Base-by-base conservation (phyloP, 208 protist genomes). In the Trypanosoma rangeli region DNA sequence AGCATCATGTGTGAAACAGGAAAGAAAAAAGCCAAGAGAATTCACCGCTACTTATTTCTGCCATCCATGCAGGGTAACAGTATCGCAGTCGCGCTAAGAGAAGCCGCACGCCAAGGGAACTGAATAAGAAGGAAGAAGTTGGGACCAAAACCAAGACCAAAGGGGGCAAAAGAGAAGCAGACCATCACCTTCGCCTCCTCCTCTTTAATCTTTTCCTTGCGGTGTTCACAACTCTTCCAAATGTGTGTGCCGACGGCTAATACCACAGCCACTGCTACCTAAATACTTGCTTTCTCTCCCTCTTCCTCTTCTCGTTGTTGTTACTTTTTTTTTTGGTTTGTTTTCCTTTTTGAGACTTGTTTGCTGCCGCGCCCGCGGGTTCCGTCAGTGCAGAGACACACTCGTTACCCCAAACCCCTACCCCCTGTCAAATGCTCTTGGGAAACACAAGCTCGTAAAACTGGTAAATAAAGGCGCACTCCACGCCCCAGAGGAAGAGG, bases 381-480 rank as follows among this genome's bases (percentile, higher is more conserved):
- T 1, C 49, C 55, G 15, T 33, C 31, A 12, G 31, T 20, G 55
- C 33, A 37, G 26, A 13, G 28, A 26, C 5, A 13, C 63, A 68
- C 42, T 48, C 20, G n/a, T 59, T 29, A 3, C 50, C 26, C 39
- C 54, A 65, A 70, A 18, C 46, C 10, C 26, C 63, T n/a, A 18
- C 46, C 31, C n/a, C 62, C 13, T 7, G 54, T 57, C 52, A 96
- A 72, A 97, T 95, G 71, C 83, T 90, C 70, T 89, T 90, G 56
- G 85, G 87, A 67, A 94, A 95, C 24, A 95, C 87, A 28, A 91
- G 71, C 74, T 95, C 89, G 69, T 94, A 95, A 68, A 95, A 93
- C 76, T 94, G 85, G 76, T 95, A 95, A 46, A 97, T 93, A 74
- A 97, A 97, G 48, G 93, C 88, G 54, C 59, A 74, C 79, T 97